A percentile compares a stretch with the other conserved stretches of the same genome.
These are phyloP conservation scores for Hymenoscyphus salicellus DNA, from an alignment of 2,329 filamentous ascomycete species.

Conservation along the genomic window DNA sequence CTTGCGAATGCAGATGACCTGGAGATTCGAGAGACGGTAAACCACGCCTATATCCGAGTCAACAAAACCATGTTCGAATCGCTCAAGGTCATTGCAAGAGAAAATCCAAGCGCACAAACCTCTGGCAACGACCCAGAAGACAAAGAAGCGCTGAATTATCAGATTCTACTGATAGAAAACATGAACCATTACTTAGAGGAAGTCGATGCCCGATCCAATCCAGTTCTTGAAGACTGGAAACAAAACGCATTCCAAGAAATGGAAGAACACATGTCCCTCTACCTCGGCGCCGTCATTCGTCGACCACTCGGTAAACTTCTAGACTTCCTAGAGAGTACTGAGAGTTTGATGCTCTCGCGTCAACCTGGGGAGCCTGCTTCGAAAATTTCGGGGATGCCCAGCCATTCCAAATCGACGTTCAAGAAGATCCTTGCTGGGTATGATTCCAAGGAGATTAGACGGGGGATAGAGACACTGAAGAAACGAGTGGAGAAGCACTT, in stretches of 20 bases:
- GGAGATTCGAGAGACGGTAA: conserved; percentile 73
- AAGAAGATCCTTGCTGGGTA: conserved; percentile 81
- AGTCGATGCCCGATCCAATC: conserved; percentile 70
- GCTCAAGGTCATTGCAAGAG: conserved; percentile 84
- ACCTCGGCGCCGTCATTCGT: conserved; percentile 83
- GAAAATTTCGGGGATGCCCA: conserved; percentile 73
- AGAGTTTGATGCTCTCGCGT: conserved; percentile 61
- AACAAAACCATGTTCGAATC: conserved; percentile 97
- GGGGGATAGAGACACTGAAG: conserved; percentile 83
- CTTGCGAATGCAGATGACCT: conserved; percentile 59
- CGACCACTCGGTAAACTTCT: conserved; percentile 85
- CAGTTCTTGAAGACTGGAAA: conserved; percentile 79
- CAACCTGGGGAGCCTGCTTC: conserved; percentile 57
- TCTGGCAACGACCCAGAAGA: conserved; percentile 68
- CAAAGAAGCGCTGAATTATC: conserved; percentile 95
- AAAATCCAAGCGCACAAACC: conserved; percentile 54
- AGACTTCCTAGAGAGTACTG: conserved; percentile 87
- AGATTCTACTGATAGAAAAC: conserved; percentile 96
- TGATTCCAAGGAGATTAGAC: conserved; percentile 80
- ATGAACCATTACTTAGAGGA: conserved; percentile 98
- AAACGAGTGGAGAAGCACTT: conserved; percentile 98
- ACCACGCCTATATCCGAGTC: conserved; percentile 83
- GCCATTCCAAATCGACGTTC: conserved; percentile 76
- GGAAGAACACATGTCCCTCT: conserved; percentile 80
- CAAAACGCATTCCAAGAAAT: conserved; percentile 75